These are phyloP conservation scores for Colletotrichum echinochloae DNA, from an alignment of 2,329 filamentous ascomycete species.

Conservation along the genomic window DNA sequence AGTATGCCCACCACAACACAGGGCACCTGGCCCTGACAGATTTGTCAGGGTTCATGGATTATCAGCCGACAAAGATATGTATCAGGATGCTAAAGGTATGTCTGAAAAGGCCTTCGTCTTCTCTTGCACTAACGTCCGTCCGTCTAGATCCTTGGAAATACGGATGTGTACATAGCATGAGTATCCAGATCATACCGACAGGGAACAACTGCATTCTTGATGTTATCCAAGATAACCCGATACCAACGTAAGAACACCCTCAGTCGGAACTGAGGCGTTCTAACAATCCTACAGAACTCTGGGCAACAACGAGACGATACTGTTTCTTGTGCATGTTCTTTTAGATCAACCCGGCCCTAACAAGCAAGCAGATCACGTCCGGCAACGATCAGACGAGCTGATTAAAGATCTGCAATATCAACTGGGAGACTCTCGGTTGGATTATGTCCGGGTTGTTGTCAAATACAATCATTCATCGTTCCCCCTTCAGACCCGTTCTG, in stretches of 20 bases:
- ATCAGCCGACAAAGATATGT: neutral
- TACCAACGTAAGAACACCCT: constrained; percentile 53
- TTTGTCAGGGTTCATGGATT: neutral
- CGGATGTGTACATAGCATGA: constrained; percentile 63
- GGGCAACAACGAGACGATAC: constrained; percentile 56
- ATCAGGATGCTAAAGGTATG: constrained; percentile 3
- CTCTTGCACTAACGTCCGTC: neutral
- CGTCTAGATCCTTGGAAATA: constrained; percentile 49
- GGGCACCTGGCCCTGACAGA: neutral
- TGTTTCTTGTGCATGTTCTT: constrained; percentile 62
- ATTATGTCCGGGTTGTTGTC: constrained; percentile 65
- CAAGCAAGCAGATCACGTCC: constrained; percentile 44
- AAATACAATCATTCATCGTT: constrained; percentile 70
- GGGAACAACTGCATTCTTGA: constrained; percentile 55
- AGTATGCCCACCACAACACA: constrained; percentile 44
- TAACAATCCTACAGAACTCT: constrained; percentile 52
- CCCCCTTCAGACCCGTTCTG: constrained; percentile 48
- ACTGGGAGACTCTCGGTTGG: constrained; percentile 60
- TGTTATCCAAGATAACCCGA: constrained; percentile 57
- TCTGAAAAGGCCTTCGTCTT: neutral
- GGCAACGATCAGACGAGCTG: constrained; percentile 64
- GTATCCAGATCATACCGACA: constrained; percentile 59
- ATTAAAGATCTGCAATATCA: constrained; percentile 70
- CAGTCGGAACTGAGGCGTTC: neutral
- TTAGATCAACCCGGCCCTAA: constrained; percentile 44